Conservation (phyloP, 495 filamentous ascomycete genomes). For the Thozetella sp. region DNA sequence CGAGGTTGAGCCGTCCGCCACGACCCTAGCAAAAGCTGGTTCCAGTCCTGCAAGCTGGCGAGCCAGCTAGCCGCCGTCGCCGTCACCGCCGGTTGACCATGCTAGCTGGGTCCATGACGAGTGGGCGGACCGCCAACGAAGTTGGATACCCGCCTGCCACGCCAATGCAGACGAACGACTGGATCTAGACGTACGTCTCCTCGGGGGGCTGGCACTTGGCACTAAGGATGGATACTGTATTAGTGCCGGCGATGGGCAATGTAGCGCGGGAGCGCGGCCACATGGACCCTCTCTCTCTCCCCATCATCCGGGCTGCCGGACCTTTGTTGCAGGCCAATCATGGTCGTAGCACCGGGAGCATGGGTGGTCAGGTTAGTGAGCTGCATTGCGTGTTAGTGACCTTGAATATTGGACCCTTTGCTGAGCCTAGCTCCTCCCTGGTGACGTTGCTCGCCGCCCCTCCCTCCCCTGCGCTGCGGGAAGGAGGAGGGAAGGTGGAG, state of each 20-base stretch:
- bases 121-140: neutral
- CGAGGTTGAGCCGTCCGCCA: too few species aligned
- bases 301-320: neutral
- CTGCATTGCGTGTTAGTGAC: constrained; percentile 1
- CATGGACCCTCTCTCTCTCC: neutral
- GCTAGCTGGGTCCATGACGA: neutral
- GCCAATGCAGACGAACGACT: neutral
- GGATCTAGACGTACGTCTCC: too few species aligned
- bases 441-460: neutral
- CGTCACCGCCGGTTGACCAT: neutral
- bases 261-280: neutral
- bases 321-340: neutral
- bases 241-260: too few species aligned
- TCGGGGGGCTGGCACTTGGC: too few species aligned
- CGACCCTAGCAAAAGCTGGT: too few species aligned
- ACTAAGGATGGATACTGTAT: too few species aligned
- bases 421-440: neutral
- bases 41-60: too few species aligned
- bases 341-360: neutral
- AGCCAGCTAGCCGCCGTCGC: too few species aligned
- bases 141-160: neutral
- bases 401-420: neutral
- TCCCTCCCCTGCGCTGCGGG: too few species aligned
- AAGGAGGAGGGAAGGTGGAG: too few species aligned
- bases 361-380: neutral